Conservation (phyloP, 345 rosid genomes). For the Pugionium dolabratum region DNA sequence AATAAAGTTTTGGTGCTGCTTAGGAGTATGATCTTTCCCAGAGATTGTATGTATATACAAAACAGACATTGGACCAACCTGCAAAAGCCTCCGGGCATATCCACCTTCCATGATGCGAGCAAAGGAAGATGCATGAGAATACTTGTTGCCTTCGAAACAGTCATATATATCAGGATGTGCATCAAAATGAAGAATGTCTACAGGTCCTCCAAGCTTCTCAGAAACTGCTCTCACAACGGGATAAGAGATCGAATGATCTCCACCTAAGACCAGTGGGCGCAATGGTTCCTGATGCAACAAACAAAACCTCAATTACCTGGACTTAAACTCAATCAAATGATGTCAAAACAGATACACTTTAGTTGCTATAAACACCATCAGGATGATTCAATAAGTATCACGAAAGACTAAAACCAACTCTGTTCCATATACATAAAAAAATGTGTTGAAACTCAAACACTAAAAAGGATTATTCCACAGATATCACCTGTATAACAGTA, state of each 20-base stretch:
- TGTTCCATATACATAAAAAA: not conserved
- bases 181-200: constrained; percentile 94
- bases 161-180: constrained; percentile 98
- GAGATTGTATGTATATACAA: constrained; percentile 35
- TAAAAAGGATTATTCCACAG: not conserved
- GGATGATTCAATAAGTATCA: not conserved
- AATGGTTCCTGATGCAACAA: constrained; percentile 62
- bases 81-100: constrained; percentile 82
- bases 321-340: not conserved
- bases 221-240: constrained; percentile 94
- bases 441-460: constrained; percentile 4
- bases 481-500: not conserved
- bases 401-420: not conserved
- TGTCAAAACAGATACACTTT: not conserved
- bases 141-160: constrained; percentile 84
- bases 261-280: constrained; percentile 88
- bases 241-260: constrained; percentile 92
- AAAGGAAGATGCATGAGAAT: constrained; percentile 97
- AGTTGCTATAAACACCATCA: not conserved
- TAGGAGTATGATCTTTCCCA: not conserved
- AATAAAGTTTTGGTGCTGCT: constrained; percentile 5
- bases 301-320: not conserved
- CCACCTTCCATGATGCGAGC: constrained; percentile 99
- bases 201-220: constrained; percentile 94
- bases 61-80: constrained; percentile 46